Evolutionary conservation across 495 filamentous ascomycete species (phyloP).

Genomic region (Aspergillus kassunensis): DNA sequence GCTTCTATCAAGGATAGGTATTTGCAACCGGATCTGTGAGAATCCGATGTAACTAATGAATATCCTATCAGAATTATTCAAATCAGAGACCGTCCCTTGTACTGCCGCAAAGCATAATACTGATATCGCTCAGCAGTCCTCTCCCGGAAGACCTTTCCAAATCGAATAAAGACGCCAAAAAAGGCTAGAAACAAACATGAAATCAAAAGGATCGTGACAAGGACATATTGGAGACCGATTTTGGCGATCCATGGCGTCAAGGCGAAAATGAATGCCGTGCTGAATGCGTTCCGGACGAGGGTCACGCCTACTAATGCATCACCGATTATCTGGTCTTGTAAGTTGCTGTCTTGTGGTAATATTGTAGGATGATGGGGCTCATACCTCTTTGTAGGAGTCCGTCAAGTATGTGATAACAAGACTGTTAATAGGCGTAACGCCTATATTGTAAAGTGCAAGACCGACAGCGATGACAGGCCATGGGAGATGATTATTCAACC

Average conservation of each 20-base stretch:
- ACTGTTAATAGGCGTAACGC: conserved; percentile 6
- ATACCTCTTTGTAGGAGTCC: conserved; percentile 27
- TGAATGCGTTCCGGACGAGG: conserved; percentile 23
- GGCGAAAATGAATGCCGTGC: conserved; percentile 23
- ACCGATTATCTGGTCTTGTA: conserved; percentile 21
- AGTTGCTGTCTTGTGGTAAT: not conserved
- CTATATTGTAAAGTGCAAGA: conserved; percentile 25
- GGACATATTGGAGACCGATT: conserved; percentile 13
- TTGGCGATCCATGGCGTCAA: conserved; percentile 25
- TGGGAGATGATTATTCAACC: conserved; percentile 16
- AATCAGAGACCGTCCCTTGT: not conserved
- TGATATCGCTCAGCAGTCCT: not conserved
- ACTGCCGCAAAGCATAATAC: not conserved
- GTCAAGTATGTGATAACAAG: conserved; percentile 22
- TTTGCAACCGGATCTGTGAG: no score
- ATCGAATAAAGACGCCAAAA: not conserved
- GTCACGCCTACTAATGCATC: conserved; percentile 26
- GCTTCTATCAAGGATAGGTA: no score
- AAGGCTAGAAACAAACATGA: not conserved
- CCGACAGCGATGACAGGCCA: conserved; percentile 23
- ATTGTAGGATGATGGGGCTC: not conserved
- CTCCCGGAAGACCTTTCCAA: not conserved
- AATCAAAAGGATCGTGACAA: not conserved
- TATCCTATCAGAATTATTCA: not conserved
- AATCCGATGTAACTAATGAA: not conserved